Evolutionary conservation across 2,329 filamentous ascomycete species (phyloP).

Genomic region (Beauveria varroae): DNA sequence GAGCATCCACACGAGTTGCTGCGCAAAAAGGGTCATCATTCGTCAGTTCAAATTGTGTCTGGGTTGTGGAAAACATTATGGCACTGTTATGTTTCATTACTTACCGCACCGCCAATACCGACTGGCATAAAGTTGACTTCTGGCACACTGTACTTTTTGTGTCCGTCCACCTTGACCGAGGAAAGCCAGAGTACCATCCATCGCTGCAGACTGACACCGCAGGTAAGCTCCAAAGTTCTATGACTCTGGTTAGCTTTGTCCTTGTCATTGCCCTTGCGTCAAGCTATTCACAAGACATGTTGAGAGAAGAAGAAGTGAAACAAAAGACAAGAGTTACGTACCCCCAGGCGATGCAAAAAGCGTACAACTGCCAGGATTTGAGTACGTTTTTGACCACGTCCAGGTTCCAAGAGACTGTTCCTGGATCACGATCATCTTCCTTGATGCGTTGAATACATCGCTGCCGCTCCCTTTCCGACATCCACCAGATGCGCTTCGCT

Average conservation of each 20-base stretch:
- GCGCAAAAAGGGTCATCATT: background rate
- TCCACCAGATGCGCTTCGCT: conserved; percentile 7
- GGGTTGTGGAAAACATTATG: background rate
- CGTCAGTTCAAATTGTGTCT: background rate
- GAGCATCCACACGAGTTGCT: conserved; percentile 8
- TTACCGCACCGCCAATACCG: background rate
- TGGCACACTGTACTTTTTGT: background rate
- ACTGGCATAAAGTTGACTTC: background rate
- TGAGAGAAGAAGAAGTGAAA: too few species aligned
- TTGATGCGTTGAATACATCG: conserved; percentile 3
- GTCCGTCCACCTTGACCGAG: background rate
- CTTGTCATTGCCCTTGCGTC: too few species aligned
- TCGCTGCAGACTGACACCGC: conserved; percentile 1
- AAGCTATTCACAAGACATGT: too few species aligned
- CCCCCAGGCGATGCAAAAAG: background rate
- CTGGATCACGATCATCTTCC: conserved; percentile 3
- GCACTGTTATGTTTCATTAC: background rate
- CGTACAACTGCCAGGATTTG: background rate
- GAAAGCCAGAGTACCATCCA: conserved; percentile 11
- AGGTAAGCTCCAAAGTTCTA: conserved; percentile 1
- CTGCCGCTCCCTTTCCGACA: conserved; percentile 6
- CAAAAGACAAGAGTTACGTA: background rate
- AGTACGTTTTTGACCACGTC: background rate
- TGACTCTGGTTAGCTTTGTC: background rate
- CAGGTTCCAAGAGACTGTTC: background rate